Percentiles rank a stretch among this genome's conserved stretches.
Evolutionary conservation across 2,329 filamentous ascomycete genomes (phyloP).

Genomic region (Trichoderma oligosporum): DNA sequence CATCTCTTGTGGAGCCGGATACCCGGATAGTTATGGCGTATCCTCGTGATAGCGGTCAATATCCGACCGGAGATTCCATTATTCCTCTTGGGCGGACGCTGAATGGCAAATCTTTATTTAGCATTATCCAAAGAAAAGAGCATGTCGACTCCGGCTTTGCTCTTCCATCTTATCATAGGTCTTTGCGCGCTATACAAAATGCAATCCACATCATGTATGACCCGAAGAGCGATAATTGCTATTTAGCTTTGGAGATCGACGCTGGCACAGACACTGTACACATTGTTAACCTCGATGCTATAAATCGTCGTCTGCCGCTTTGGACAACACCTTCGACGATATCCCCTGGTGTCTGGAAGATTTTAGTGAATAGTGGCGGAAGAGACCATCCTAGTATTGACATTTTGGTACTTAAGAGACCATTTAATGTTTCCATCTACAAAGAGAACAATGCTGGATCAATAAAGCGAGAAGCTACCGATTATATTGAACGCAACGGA

Average conservation of each 20-base stretch:
- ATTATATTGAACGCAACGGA: background rate
- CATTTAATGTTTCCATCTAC: background rate
- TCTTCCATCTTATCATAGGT: background rate
- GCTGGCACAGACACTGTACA: background rate
- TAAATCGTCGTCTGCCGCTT: background rate
- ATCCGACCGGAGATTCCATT: background rate
- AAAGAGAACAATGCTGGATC: background rate
- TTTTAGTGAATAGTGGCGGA: background rate
- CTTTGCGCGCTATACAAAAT: background rate
- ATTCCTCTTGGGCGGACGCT: background rate
- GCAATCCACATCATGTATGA: background rate
- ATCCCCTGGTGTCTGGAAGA: background rate
- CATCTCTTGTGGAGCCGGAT: background rate
- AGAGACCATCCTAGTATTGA: background rate
- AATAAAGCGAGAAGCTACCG: background rate
- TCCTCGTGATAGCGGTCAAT: background rate
- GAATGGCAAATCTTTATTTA: background rate
- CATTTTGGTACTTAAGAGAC: background rate
- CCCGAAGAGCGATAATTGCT: background rate
- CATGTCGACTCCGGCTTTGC: background rate
- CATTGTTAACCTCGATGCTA: background rate
- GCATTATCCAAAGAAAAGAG: background rate
- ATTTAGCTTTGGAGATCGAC: background rate
- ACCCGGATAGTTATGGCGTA: background rate
- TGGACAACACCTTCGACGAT: background rate